Base-by-base conservation (phyloP, 1,284 basidiomycete species). In the Fomitopsis pinicola region DNA sequence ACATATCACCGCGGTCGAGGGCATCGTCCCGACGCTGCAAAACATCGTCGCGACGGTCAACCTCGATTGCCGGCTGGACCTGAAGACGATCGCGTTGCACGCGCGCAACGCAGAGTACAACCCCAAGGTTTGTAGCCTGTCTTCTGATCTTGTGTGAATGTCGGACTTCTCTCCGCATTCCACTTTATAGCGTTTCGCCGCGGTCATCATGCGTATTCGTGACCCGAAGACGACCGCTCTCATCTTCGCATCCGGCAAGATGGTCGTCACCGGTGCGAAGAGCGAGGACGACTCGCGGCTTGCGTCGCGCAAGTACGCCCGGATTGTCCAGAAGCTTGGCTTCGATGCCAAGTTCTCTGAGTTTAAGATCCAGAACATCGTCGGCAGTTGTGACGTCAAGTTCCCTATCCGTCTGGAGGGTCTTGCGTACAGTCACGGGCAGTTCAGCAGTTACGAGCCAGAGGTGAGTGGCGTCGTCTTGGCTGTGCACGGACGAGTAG, bases 301-400 rank as follows among this genome's bases (percentile, higher is more conserved):
- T 61, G 97, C 97, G 55, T 97, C 95, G 68, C 91, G 97, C 74
- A 99, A 99, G 80, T 99, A 99, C 77, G 97, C 97, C 54, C 91
- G 97, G 63, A 99, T 99, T 72, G 97, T 99, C 57, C 97, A 99
- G 80, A 99, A 99, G 79, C 90, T 99, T 50, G 97, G 97, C 42
- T 99, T 99, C 76, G 97, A 99, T 68, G 96, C 97, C 72, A 98
- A 98, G 80, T 99, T 99, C 76, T 95, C 94, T 59, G 97, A 99
- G 79, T 99, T 99, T 83, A 99, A 99, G 82, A 99, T 99, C 60
- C 97, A 99, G 82, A 99, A 99, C 76, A 99, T 99, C 59, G 97
- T 99, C 57, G 97, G 97, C 60, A 91, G 88, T 72, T 99, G 97
- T 77, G 97, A 99, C 74, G 97, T 99, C 71, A 97, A 97, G 80